Evolutionary conservation across 495 filamentous ascomycete genomes (phyloP).

Genomic region (Talaromyces liani): DNA sequence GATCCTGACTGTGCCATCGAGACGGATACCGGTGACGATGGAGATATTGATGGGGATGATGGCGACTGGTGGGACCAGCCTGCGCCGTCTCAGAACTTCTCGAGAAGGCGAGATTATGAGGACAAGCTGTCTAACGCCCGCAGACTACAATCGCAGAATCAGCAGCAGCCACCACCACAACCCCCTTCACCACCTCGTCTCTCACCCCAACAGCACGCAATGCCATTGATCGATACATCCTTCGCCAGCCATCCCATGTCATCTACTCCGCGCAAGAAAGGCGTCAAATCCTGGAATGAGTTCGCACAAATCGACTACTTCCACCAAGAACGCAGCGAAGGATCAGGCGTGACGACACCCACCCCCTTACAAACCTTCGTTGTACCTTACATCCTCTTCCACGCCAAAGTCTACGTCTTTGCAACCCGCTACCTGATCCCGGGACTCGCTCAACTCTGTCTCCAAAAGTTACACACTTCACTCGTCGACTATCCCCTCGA

Average conservation of each 20-base stretch:
- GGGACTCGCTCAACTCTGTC: conserved; percentile 35
- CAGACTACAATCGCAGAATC: neutral
- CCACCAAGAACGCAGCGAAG: conserved; percentile 14
- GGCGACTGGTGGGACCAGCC: conserved; percentile 8
- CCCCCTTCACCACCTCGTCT: neutral
- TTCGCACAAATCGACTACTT: conserved; percentile 31
- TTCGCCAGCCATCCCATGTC: conserved; percentile 22
- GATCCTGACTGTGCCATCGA: conserved; percentile 10
- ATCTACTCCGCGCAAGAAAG: conserved; percentile 21
- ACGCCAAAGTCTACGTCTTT: conserved; percentile 42
- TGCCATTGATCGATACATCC: conserved; percentile 35
- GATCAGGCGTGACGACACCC: conserved; percentile 5
- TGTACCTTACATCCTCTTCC: conserved; percentile 37
- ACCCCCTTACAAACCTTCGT: conserved; percentile 4
- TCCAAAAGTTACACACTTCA: conserved; percentile 33
- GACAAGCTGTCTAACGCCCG: neutral
- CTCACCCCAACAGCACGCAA: conserved; percentile 11
- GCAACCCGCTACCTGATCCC: conserved; percentile 38
- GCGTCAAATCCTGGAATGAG: conserved; percentile 34
- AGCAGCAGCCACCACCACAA: neutral
- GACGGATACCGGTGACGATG: conserved; percentile 6
- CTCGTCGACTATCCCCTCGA: conserved; percentile 26
- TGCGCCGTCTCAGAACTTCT: conserved; percentile 2
- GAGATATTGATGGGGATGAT: neutral
- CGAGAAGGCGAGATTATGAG: neutral